Conservation (phyloP, 2,329 filamentous ascomycete genomes). For the Stagonosporopsis vannaccii region DNA sequence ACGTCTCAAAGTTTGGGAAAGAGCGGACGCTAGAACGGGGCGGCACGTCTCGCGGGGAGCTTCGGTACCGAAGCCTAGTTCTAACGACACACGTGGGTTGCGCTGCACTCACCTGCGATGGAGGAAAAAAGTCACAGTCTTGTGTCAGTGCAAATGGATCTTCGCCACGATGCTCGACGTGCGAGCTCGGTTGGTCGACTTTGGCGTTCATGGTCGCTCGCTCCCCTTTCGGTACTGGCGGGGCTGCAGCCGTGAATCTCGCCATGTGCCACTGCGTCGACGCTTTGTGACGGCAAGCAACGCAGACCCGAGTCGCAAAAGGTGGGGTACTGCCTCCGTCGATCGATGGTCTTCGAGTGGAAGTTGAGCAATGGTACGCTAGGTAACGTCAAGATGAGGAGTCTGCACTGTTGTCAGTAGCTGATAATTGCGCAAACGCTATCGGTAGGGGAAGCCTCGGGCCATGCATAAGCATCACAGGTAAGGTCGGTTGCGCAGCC, state of each 20-base stretch:
- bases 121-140: constrained; percentile 9
- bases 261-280: constrained; percentile 10
- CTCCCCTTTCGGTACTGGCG: background rate
- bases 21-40: constrained; percentile 20
- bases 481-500: constrained; percentile 4
- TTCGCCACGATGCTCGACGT: background rate
- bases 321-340: background rate
- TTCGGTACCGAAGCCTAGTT: constrained; percentile 23
- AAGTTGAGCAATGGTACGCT: background rate
- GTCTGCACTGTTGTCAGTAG: constrained; percentile 4
- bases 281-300: constrained; percentile 1
- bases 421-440: constrained; percentile 2
- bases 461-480: constrained; percentile 7
- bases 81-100: constrained; percentile 22
- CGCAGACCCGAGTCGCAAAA: background rate
- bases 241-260: constrained; percentile 5
- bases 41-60: constrained; percentile 15
- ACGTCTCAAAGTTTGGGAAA: constrained; percentile 11
- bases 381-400: background rate
- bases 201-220: constrained; percentile 1
- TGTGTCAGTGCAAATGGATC: constrained; percentile 8
- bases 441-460: background rate
- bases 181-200: background rate
- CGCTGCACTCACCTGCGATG: constrained; percentile 11
- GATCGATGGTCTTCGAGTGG: background rate